A percentile compares a stretch with the other conserved stretches of the same genome.
phyloP scores from a whole-genome alignment of 352 stramenopile genomes.

The Globisporangium recalcitrans region DNA sequence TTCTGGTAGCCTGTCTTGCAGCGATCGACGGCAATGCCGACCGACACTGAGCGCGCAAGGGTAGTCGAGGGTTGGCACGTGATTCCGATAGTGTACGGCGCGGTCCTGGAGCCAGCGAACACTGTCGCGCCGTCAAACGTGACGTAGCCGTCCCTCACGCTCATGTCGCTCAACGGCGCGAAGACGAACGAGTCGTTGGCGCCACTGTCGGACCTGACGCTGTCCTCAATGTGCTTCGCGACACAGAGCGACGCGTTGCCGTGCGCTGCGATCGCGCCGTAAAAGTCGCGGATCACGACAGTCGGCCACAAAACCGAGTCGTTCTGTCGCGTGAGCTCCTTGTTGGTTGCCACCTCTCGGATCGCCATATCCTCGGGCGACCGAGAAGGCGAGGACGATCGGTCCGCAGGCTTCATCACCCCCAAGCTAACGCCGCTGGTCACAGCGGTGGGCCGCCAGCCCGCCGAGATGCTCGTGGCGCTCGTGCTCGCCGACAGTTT shows the following conservation, averaged over 20 bases:
- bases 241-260: constrained; percentile 27
- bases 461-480: constrained; percentile 29
- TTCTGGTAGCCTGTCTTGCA: constrained; percentile 63
- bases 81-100: constrained; percentile 36
- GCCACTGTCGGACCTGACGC: not conserved
- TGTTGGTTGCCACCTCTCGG: not conserved
- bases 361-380: not conserved
- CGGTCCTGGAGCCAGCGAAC: constrained; percentile 21
- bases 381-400: not conserved
- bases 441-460: constrained; percentile 57
- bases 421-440: constrained; percentile 57
- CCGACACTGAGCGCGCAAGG: constrained; percentile 8
- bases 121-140: constrained; percentile 41
- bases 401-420: constrained; percentile 10
- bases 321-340: not conserved
- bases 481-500: constrained; percentile 30
- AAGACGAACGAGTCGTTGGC: constrained; percentile 45
- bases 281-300: constrained; percentile 54
- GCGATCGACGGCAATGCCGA: constrained; percentile 44
- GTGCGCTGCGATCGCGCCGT: constrained; percentile 40
- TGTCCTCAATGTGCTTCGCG: constrained; percentile 23
- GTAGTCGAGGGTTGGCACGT: constrained; percentile 34
- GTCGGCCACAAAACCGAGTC: constrained; percentile 46
- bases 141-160: constrained; percentile 37
- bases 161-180: constrained; percentile 24